Percentiles rank a stretch among this genome's conserved stretches.
Conservation (phyloP, 148 eudicot genomes). For the Diospyros lotus region DNA sequence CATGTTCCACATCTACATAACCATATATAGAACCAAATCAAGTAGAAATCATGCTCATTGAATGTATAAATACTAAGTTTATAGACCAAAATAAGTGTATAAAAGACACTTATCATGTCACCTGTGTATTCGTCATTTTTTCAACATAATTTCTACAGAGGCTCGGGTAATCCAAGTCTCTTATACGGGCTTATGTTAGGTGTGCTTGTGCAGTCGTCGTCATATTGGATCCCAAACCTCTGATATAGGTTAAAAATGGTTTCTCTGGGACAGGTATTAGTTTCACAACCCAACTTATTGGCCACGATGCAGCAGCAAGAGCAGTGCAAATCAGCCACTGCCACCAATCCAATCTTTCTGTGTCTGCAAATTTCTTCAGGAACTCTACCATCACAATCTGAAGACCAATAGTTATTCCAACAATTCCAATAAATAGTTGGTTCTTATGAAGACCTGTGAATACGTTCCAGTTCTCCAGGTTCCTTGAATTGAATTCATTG, state of each 20-base stretch:
- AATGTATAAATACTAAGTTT: no score
- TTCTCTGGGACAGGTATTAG: constrained; percentile 49
- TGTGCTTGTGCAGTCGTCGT: neutral
- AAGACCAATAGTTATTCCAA: constrained; percentile 54
- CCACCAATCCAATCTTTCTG: constrained; percentile 49
- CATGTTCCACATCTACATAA: no score
- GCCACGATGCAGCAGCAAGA: constrained; percentile 67
- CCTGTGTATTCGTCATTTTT: neutral
- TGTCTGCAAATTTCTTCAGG: constrained; percentile 63
- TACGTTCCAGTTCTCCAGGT: constrained; percentile 59
- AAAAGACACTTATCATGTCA: neutral
- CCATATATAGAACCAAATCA: no score
- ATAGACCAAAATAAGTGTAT: no score
- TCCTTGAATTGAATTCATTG: constrained; percentile 78
- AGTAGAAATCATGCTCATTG: no score
- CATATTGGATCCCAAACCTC: neutral
- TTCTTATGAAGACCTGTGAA: constrained; percentile 54
- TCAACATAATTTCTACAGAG: neutral
- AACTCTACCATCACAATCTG: constrained; percentile 85
- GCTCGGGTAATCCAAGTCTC: no score
- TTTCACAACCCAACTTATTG: constrained; percentile 62
- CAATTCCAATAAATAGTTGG: constrained; percentile 59
- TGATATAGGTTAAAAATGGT: constrained; percentile 33
- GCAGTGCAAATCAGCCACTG: constrained; percentile 63
- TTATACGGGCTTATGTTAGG: neutral